These are phyloP conservation scores for Closterium sp. DNA, from an alignment of 139 green algal species.

Conservation along the genomic window DNA sequence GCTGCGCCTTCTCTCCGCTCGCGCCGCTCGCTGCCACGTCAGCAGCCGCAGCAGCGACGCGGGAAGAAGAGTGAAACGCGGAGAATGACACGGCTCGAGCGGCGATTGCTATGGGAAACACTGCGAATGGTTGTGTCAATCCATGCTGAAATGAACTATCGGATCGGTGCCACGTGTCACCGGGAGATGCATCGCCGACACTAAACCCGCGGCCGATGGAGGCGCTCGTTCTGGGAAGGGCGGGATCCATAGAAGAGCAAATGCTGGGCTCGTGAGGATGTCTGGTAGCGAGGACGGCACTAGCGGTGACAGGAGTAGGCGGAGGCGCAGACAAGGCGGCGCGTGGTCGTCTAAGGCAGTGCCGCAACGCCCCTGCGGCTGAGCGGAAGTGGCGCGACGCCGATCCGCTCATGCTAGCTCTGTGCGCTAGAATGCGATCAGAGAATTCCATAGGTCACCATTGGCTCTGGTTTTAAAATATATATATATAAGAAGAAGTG, in stretches of 20 bases:
- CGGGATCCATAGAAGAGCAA: background rate
- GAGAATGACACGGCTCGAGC: background rate
- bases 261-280: background rate
- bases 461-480: no score
- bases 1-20: background rate
- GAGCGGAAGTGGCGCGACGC: background rate
- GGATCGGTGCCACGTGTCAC: background rate
- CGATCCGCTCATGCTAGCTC: background rate
- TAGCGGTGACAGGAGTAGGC: background rate
- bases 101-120: background rate
- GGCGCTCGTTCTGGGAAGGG: background rate
- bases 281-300: background rate
- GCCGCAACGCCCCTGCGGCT: background rate
- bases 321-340: background rate
- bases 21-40: background rate
- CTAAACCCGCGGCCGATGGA: background rate
- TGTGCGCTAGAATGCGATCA: no score
- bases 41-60: background rate
- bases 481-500: no score
- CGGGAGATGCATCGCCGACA: background rate
- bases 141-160: background rate
- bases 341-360: background rate
- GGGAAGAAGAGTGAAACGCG: background rate
- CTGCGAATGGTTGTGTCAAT: background rate
- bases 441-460: no score